Base-by-base conservation (phyloP, 2,329 filamentous ascomycete genomes). In the Cladophialophora exuberans region DNA sequence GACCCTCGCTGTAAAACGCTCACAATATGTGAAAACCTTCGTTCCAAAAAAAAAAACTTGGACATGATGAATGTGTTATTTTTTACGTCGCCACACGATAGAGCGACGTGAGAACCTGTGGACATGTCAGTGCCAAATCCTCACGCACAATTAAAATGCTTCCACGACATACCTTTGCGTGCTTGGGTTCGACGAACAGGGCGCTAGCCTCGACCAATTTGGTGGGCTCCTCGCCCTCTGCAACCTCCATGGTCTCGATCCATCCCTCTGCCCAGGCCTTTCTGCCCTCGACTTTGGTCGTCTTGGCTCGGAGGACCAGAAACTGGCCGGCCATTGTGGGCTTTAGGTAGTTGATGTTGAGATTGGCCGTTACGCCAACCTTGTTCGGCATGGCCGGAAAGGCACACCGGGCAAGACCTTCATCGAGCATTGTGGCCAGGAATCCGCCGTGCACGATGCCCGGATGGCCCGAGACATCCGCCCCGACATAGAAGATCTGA, bases 221-320 rank as follows among this genome's bases (percentile, higher is more conserved):
- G 13, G 80, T 73, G 1, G 86, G 85, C 64, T 80, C 77, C 71
- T 86, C 81, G 6, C 83, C 83, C 28, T 84, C 78, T 63, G 76
- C 76, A 22, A 79, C 74, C 55, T 83, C 82, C 57, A 97, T 73
- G 52, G 89, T 86, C 80, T 96, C 91, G 65, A 97, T 86, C 64
- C 84, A 83, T 1, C 90, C 94, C 73, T 89, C 87, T 1, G 97
- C 90, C 90, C 90, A 97, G 10, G 91, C 93, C 77, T 97, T 97
- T 59, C 94, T 81, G 1, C 94, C 93, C 69, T 97, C 91, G 1
- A 93, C 88, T 75, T 88, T 92, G 7, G 83, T 86, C 17, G 92
- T 96, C 69, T 84, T 83, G 3, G 90, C 92, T 59, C 83, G 81
- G 55, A 99, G 74, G 38, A 96, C 89, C 25, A 95, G 77, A 68